Evolutionary conservation across 257 asterid genomes (phyloP).

Genomic region (Penstemon newberryi): DNA sequence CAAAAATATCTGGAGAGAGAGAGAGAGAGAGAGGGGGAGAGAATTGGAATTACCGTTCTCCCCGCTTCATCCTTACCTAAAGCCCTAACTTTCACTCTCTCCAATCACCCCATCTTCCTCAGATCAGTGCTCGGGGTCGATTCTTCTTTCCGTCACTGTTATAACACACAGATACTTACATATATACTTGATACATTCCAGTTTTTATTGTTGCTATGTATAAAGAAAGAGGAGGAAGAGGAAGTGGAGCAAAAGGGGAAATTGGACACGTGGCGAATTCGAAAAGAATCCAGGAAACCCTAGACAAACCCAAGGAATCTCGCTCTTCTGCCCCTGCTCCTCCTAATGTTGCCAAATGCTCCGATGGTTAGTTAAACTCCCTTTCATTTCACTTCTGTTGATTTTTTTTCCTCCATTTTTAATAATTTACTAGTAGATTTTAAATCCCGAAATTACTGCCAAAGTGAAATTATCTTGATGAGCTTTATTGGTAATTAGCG

Average conservation of each 20-base stretch:
- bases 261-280: slow-evolving; percentile 47
- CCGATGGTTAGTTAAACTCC: slow-evolving; percentile 24
- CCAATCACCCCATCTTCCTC: not conserved
- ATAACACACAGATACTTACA: not conserved
- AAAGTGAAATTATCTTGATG: too few species aligned
- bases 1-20: too few species aligned
- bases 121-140: not conserved
- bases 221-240: slow-evolving; percentile 27
- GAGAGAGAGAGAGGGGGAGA: too few species aligned
- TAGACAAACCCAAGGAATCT: slow-evolving; percentile 33
- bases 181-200: not conserved
- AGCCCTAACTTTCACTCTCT: slow-evolving; percentile 6
- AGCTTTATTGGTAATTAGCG: too few species aligned
- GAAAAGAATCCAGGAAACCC: slow-evolving; percentile 52
- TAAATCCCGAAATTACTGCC: too few species aligned
- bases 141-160: not conserved
- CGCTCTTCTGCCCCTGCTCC: not conserved
- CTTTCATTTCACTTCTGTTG: not conserved
- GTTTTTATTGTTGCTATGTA: slow-evolving; percentile 17
- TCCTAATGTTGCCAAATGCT: slow-evolving; percentile 19
- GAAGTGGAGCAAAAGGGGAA: slow-evolving; percentile 49
- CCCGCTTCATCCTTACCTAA: slow-evolving; percentile 17
- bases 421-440: too few species aligned
- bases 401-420: too few species aligned
- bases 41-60: not conserved